Evolutionary conservation across 2,329 filamentous ascomycete genomes (phyloP).

Genomic region (Truncatella angustata): DNA sequence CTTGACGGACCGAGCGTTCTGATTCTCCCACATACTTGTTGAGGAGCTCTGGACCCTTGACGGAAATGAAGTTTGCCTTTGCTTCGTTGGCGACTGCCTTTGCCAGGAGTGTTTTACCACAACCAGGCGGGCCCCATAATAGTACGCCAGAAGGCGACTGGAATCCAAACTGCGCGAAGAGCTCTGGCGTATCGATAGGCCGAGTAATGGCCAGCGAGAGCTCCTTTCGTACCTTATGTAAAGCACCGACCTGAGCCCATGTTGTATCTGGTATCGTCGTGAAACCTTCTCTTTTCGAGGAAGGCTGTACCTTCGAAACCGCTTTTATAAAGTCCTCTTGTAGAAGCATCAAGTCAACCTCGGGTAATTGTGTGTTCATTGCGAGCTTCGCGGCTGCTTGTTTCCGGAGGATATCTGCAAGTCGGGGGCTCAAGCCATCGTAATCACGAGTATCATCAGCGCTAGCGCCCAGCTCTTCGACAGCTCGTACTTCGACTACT

Average conservation of each 20-base stretch:
- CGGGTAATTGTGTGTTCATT: constrained; percentile 17
- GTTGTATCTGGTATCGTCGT: constrained; percentile 91
- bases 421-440: constrained; percentile 19
- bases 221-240: constrained; percentile 75
- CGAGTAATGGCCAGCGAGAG: constrained; percentile 84
- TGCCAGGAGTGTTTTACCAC: constrained; percentile 92
- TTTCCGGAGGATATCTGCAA: constrained; percentile 13
- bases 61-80: constrained; percentile 95
- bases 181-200: constrained; percentile 78
- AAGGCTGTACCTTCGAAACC: constrained; percentile 73
- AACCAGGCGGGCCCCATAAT: constrained; percentile 95
- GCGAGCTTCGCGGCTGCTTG: constrained; percentile 21
- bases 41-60: constrained; percentile 92
- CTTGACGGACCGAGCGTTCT: constrained; percentile 86
- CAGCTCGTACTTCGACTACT: constrained; percentile 3
- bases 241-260: constrained; percentile 88
- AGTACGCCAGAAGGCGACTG: constrained; percentile 81
- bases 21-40: constrained; percentile 99
- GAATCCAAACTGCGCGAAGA: constrained; percentile 76
- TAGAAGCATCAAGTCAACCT: constrained; percentile 27
- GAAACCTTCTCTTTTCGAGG: constrained; percentile 89
- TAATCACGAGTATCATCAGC: constrained; percentile 15
- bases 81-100: constrained; percentile 96
- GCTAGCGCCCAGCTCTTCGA: not conserved
- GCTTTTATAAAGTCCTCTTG: constrained; percentile 71